A percentile compares a stretch with the other conserved stretches of the same genome.
Evolutionary conservation across 2,329 filamentous ascomycete genomes (phyloP).

Genomic region (Alternaria atra): DNA sequence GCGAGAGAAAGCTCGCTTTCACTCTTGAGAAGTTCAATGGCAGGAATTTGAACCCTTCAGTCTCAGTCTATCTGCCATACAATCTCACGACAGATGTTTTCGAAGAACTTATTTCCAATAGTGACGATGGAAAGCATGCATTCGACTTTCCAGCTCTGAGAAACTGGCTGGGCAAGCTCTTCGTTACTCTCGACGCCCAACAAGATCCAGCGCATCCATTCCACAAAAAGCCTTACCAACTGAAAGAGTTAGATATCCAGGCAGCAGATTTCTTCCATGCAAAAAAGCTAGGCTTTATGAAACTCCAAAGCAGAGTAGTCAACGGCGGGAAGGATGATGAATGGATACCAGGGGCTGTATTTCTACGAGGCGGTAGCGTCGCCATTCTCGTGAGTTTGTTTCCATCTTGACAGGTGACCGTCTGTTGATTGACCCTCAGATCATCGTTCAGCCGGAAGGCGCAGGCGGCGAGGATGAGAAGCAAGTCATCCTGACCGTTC

Average conservation of each 20-base stretch:
- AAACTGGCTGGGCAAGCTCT: constrained; percentile 62
- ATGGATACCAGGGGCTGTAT: constrained; percentile 64
- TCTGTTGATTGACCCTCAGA: constrained; percentile 40
- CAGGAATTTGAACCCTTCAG: constrained; percentile 35
- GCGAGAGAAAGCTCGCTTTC: background rate
- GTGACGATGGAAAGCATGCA: constrained; percentile 11
- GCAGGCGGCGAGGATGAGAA: constrained; percentile 50
- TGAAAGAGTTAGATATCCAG: constrained; percentile 64
- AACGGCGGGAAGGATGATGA: constrained; percentile 36
- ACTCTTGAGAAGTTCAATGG: constrained; percentile 9
- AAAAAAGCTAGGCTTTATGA: constrained; percentile 63
- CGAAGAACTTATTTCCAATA: constrained; percentile 9
- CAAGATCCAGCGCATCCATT: constrained; percentile 59
- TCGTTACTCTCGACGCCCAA: constrained; percentile 60
- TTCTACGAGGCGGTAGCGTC: constrained; percentile 67
- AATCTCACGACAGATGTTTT: constrained; percentile 53
- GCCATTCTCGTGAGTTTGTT: constrained; percentile 60
- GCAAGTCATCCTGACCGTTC: constrained; percentile 63
- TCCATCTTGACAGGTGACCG: background rate
- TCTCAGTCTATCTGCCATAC: constrained; percentile 55
- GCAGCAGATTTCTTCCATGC: constrained; percentile 62
- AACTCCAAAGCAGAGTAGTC: constrained; percentile 63
- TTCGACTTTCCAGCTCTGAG: constrained; percentile 63
- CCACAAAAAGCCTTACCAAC: constrained; percentile 59
- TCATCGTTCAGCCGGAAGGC: constrained; percentile 63